Evolutionary conservation across 1,284 basidiomycete genomes (phyloP), one percentile per base, ranked within the genome.

Genomic region (Xerocomus amazonicus): DNA sequence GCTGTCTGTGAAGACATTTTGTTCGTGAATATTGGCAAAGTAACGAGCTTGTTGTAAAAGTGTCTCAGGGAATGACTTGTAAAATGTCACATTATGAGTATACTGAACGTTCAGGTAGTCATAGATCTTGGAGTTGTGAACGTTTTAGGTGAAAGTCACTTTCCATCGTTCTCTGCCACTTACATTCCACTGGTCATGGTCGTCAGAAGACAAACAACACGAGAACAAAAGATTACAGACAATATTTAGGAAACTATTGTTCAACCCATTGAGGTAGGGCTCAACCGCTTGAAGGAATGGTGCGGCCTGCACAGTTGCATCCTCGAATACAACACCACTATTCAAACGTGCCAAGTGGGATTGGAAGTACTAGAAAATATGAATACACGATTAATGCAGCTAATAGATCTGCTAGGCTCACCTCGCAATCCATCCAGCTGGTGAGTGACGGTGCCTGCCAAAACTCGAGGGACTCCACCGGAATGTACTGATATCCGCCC

Each of bases 1-100:
- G 9, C 63, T 67, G 45, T 72, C 72, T 9, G 73, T 73, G 56
- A 80, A 82, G 13, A 77, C 66, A 34, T 63, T 69, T 53, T 70
- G 62, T 53, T 81, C 76, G 56, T 79, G 76, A 55, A 74, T 77
- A 59, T 80, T 69, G 4, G 79, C 77, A 43, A 76, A 72, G 29
- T 63, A 61, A 17, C 72, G 70, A 3, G 72, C 73, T 57, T 73
- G 75, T 17, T 58, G 52, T 40, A 70, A 56, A 37, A 69, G 63
- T 4, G 67, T 68, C 16, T 66, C 51, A 1, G 69, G 67, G 26
- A 71, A 63, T 1, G 51, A 54, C 1, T 59, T 41, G 38, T 65
- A 60, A 52, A 74, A 79, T 0, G 70, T 69, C 17, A 61, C 65
- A 57, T 79, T 75, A 58, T 82, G 78, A 33, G 75, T 76, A 45